Evolutionary conservation across 2,329 filamentous ascomycete genomes (phyloP).

Genomic region (Leptographium galeiforme): DNA sequence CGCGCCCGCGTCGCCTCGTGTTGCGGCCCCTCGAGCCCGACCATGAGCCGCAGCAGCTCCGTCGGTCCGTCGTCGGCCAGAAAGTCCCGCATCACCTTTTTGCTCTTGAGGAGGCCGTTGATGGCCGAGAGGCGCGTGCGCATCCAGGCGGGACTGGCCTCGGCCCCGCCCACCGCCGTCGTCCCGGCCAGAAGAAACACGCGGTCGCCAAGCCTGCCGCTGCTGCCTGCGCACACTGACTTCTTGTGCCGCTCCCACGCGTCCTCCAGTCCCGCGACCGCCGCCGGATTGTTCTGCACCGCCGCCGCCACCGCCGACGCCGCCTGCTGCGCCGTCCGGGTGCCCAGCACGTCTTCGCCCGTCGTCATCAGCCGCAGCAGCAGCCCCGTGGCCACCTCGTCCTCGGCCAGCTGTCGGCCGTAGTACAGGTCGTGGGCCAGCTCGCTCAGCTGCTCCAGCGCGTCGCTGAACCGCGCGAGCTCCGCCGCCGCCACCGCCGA

Average conservation of each 20-base stretch:
- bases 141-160: conserved; percentile 14
- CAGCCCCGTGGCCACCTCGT: conserved; percentile 36
- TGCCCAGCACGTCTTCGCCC: conserved; percentile 12
- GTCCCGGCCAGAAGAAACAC: neutral
- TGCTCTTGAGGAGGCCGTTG: conserved; percentile 41
- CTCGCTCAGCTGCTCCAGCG: conserved; percentile 46
- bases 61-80: conserved; percentile 39
- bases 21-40: conserved; percentile 23
- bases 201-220: neutral
- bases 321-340: conserved; percentile 33
- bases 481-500: conserved; percentile 9
- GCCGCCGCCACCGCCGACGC: conserved; percentile 43
- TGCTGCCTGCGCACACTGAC: conserved; percentile 20
- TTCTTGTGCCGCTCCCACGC: conserved; percentile 31
- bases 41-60: conserved; percentile 38
- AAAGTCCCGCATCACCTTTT: conserved; percentile 40
- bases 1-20: conserved; percentile 39
- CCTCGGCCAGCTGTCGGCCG: conserved; percentile 47
- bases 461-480: conserved; percentile 27
- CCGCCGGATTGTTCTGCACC: conserved; percentile 52
- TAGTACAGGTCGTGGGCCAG: conserved; percentile 59
- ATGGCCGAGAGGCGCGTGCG: conserved; percentile 35
- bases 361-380: conserved; percentile 42
- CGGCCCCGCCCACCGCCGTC: neutral
- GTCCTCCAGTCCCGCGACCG: conserved; percentile 36